Base-by-base conservation (phyloP, 768 basidiomycete species). In the Russula sp. region DNA sequence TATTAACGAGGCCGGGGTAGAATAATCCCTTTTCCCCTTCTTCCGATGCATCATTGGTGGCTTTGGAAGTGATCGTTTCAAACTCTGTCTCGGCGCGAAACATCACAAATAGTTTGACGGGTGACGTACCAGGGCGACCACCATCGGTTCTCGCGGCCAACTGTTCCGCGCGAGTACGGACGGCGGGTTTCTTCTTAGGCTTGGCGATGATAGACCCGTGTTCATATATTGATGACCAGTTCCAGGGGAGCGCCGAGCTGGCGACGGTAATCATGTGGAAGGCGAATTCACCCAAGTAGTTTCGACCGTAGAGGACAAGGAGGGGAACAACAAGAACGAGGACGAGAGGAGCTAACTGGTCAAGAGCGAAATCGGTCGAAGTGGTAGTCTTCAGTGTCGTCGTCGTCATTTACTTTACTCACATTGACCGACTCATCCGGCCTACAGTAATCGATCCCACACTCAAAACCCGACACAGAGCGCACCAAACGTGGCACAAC, bases 1-100 rank as follows among this genome's bases (percentile, higher is more conserved):
- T 88, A 71, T 98, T 98, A 72, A 97, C 90, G 56, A 98, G 87
- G 0, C 95, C 95, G 2, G 94, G 90, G 74, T 92, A 97, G 70
- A 86, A 81, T 24, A 81, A 79, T 18, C 80, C 70, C 59, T 69
- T 69, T 50, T 70, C 67, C 20, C 50, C 48, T 44, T n/a, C n/a
- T n/a, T 59, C 55, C 38, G 11, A 13, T 2, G 30, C 22, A 8
- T 9, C 24, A 50, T 24, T 18, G 22, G 7, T 32, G 13, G 11
- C 50, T 48, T 36, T 38, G 14, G 26, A n/a, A 24, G n/a, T 22
- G 46, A n/a, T 11, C 20, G 26, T 53, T 62, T 62, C 48, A 56
- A 32, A 24, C 34, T 13, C 51, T 36, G 63, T 24, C 46, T 48
- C n/a, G 11, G 34, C n/a, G n/a, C n/a, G 49, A 32, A 14, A 55